These are phyloP conservation scores for Penicillium sumatraense DNA, from an alignment of 2,329 filamentous ascomycete genomes.

Conservation along the genomic window DNA sequence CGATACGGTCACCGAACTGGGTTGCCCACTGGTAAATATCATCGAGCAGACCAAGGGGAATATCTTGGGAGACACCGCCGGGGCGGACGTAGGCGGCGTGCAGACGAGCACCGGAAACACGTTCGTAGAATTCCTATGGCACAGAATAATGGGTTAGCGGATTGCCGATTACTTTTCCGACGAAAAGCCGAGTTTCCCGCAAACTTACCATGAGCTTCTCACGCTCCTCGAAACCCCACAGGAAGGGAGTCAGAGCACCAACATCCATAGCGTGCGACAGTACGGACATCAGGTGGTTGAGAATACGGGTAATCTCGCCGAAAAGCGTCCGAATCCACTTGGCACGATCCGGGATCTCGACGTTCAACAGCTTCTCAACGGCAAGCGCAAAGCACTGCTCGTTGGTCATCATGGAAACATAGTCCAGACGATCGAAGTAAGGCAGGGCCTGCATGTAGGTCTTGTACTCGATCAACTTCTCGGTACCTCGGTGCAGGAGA, in stretches of 20 bases:
- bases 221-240: slow-evolving; percentile 99
- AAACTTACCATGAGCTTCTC: slow-evolving; percentile 95
- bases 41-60: slow-evolving; percentile 90
- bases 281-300: slow-evolving; percentile 98
- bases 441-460: slow-evolving; percentile 97
- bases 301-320: slow-evolving; percentile 87
- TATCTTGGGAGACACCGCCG: slow-evolving; percentile 93
- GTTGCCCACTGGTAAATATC: slow-evolving; percentile 99
- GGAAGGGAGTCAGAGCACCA: slow-evolving; percentile 93
- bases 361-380: slow-evolving; percentile 96
- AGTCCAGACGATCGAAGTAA: slow-evolving; percentile 98
- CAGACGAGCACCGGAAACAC: slow-evolving; percentile 95
- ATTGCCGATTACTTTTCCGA: neutral
- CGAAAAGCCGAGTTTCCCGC: neutral
- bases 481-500: slow-evolving; percentile 91
- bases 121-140: slow-evolving; percentile 95
- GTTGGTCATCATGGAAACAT: slow-evolving; percentile 99
- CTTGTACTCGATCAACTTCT: slow-evolving; percentile 99
- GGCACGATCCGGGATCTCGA: slow-evolving; percentile 92
- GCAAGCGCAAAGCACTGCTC: slow-evolving; percentile 96
- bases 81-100: slow-evolving; percentile 97
- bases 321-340: slow-evolving; percentile 98
- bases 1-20: slow-evolving; percentile 96
- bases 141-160: slow-evolving; percentile 22
- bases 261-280: slow-evolving; percentile 99